Evolutionary conservation across 139 green algal genomes (phyloP), one percentile per base, ranked within the genome.

Genomic region (Chlorella sp.): DNA sequence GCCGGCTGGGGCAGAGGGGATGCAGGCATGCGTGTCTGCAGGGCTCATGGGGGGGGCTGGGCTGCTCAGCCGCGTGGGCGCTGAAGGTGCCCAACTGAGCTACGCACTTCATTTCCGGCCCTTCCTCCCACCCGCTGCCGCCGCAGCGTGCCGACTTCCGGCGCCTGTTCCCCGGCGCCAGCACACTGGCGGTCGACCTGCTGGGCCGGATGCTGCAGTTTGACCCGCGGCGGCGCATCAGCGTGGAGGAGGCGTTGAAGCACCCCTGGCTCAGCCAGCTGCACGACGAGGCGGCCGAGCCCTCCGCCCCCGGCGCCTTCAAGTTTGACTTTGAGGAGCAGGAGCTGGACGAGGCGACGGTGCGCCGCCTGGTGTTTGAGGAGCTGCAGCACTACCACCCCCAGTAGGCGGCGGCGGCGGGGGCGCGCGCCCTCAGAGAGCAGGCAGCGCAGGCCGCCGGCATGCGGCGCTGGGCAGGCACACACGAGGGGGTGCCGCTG

Each of bases 201-300:
- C 83, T 98, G 88, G 77, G 91, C 70, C 84, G 83, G 64, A 97
- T 98, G 94, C 82, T 98, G 74, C 88, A 95, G 87, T 97, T 98
- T 78, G 89, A 97, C 86, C 94, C 92, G 1, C 84, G 83, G 48
- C 91, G 92, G 77, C 90, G 94, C 73, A 93, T 96, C 65, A 89
- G 87, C 29, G 95, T 98, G 74, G 73, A 87, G 17, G 76, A 92
- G 36, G 94, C 94, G 31, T 85, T 98, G 38, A 79, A 86, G 50
- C 95, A 98, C 87, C 93, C 93, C 23, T 98, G 92, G 86, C 88
- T 98, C 58, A 86, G 87, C 2, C 75, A 89, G 58, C 79, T 98
- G 82, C 94, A 97, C 73, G 93, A 98, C 63, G 77, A 84, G 42
- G 71, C 79, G 7, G 77, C 84, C 23, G 95, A 98, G 87, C 90